Percentiles rank a stretch among this genome's conserved stretches.
These are phyloP conservation scores for Panicum hallii DNA, from an alignment of 202 grass and related monocot species.

Conservation along the genomic window DNA sequence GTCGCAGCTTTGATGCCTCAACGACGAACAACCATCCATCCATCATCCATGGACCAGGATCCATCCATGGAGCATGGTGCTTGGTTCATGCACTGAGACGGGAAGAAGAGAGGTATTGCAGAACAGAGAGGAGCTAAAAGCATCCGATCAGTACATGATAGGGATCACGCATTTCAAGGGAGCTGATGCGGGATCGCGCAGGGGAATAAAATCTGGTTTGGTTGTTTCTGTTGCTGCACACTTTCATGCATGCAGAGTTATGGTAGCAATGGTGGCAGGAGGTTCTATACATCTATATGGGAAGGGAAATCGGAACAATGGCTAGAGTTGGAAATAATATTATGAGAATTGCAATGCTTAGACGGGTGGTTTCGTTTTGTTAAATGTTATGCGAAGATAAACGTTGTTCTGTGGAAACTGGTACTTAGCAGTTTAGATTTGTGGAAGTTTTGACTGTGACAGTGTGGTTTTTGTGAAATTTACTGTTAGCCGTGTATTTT, in stretches of 20 bases:
- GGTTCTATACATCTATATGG: neutral
- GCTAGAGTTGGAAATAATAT: no score
- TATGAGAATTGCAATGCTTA: neutral
- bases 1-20: neutral
- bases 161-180: constrained; percentile 41
- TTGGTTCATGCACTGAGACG: neutral
- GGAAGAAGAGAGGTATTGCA: neutral
- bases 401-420: no score
- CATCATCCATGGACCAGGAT: no score
- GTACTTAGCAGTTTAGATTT: neutral
- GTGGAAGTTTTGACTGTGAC: neutral
- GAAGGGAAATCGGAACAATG: neutral
- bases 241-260: neutral
- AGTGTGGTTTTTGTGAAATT: neutral
- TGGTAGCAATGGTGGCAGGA: neutral
- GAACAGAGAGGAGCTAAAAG: neutral
- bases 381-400: neutral
- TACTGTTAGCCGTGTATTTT: neutral
- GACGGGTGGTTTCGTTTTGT: neutral
- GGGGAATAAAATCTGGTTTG: neutral
- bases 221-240: neutral
- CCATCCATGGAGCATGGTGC: neutral
- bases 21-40: neutral
- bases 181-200: neutral
- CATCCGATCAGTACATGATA: neutral